Evolutionary conservation across 2,329 filamentous ascomycete genomes (phyloP), one percentile per base, ranked within the genome.

Genomic region (Aspergillus glaucus): DNA sequence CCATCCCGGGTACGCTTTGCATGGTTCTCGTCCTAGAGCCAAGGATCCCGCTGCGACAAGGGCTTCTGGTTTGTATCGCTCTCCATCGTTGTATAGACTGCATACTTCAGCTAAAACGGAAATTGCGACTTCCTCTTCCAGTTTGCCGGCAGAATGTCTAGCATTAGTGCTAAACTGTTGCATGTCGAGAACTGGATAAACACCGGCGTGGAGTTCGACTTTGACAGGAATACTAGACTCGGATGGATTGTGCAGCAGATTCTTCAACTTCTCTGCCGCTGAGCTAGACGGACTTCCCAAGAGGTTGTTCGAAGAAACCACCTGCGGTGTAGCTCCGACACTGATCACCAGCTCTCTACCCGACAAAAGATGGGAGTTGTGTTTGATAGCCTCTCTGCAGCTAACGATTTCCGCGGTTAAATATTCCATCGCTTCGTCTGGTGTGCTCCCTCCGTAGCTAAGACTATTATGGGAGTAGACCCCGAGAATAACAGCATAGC

Each of bases 151-250:
- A 6, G 65, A 58, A 3, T 76, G 73, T 0, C 78, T 68, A 3
- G 86, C 83, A 58, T 85, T 80, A 0, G 87, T 88, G 1, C 86
- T 82, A 2, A 92, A 74, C 65, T 93, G 88, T 64, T 93, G 88
- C 58, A 91, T 74, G 64, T 93, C 88, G 7, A 92, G 77, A 3
- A 83, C 75, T 0, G 87, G 81, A 62, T 91, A 92, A 2, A 88
- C 85, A 26, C 86, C 87, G 0, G 87, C 86, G 63, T 91, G 87
- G 2, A 89, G 72, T 62, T 90, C 87, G 22, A 89, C 74, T 3
- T 61, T 66, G 44, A 77, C 72, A 5, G 26, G 26, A 30, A 30
- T 30, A 12, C 10, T 30, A 30, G 26, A 30, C 26, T 30, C 26
- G 34, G 43, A 30, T 2, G 56, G 47, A 24, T 51, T 50, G 6